Evolutionary conservation across 2,329 filamentous ascomycete species (phyloP).

Genomic region (Fusarium decemcellulare): DNA sequence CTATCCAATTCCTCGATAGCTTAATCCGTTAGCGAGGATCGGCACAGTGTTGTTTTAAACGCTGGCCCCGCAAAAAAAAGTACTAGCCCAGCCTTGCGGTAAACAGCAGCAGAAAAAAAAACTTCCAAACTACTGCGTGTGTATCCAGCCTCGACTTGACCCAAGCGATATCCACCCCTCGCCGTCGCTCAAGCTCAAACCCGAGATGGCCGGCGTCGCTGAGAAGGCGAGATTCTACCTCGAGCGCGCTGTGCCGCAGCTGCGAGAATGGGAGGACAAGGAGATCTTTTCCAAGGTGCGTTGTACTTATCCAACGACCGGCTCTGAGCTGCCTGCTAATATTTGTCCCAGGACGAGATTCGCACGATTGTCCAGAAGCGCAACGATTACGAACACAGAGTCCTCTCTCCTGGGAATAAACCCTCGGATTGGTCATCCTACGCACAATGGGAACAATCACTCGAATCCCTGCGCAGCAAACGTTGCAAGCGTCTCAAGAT

Average conservation of each 20-base stretch:
- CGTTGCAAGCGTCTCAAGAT: constrained; percentile 86
- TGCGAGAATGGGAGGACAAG: constrained; percentile 93
- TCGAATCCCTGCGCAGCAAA: constrained; percentile 85
- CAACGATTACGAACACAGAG: constrained; percentile 92
- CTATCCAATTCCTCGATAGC: no score
- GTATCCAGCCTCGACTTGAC: not conserved
- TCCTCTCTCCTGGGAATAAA: constrained; percentile 84
- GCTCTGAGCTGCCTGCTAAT: constrained; percentile 15
- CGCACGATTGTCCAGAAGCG: constrained; percentile 89
- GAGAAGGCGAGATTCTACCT: constrained; percentile 97
- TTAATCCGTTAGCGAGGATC: no score
- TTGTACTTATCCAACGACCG: not conserved
- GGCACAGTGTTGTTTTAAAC: no score
- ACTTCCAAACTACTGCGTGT: constrained; percentile 23
- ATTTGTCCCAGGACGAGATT: constrained; percentile 82
- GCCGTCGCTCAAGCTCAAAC: constrained; percentile 3
- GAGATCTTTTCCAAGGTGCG: constrained; percentile 86
- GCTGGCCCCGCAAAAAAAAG: constrained; percentile 34
- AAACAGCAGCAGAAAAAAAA: constrained; percentile 14
- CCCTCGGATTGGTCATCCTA: constrained; percentile 88
- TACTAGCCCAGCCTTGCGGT: constrained; percentile 33
- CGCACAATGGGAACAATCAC: constrained; percentile 77
- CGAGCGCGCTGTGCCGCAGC: constrained; percentile 91
- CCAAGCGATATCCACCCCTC: constrained; percentile 11
- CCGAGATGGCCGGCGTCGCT: constrained; percentile 82